These are phyloP conservation scores for Xylariomycetidae sp. DNA, from an alignment of 2,329 filamentous ascomycete species.

Conservation along the genomic window DNA sequence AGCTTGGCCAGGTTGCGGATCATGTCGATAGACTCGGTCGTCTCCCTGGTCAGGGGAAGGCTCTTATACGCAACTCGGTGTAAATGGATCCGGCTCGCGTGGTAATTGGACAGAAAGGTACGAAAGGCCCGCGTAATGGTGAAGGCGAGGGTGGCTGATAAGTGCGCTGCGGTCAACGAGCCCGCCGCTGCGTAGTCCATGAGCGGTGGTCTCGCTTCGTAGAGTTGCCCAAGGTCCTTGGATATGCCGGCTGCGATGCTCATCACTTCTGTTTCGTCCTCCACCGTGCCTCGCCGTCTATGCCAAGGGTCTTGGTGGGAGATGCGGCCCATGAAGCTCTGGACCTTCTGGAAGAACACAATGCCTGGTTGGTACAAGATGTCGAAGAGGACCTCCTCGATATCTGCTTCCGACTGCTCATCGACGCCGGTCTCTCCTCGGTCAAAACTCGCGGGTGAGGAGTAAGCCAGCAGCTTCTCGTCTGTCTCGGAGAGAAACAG, in stretches of 20 bases:
- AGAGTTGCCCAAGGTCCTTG: conserved; percentile 43
- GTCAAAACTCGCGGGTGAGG: conserved; percentile 35
- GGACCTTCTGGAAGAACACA: conserved; percentile 52
- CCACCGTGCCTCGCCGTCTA: conserved; percentile 47
- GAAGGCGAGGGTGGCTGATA: conserved; percentile 42
- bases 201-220: conserved; percentile 43
- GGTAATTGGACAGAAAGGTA: conserved; percentile 50
- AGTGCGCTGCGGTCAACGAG: conserved; percentile 39
- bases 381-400: conserved; percentile 48
- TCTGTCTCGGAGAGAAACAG: conserved; percentile 44
- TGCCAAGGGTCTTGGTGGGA: conserved; percentile 53
- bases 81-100: conserved; percentile 49
- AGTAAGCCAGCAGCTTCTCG: conserved; percentile 37
- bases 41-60: conserved; percentile 45
- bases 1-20: conserved; percentile 41
- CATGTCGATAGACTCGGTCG: conserved; percentile 39
- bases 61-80: conserved; percentile 51
- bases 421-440: conserved; percentile 19
- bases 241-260: conserved; percentile 44
- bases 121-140: conserved; percentile 47
- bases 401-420: conserved; percentile 27
- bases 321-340: conserved; percentile 51
- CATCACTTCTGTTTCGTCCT: conserved; percentile 55
- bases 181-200: conserved; percentile 52
- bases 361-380: conserved; percentile 49